Evolutionary conservation across 2,329 filamentous ascomycete genomes (phyloP).

Genomic region (Epichloe bromicola): DNA sequence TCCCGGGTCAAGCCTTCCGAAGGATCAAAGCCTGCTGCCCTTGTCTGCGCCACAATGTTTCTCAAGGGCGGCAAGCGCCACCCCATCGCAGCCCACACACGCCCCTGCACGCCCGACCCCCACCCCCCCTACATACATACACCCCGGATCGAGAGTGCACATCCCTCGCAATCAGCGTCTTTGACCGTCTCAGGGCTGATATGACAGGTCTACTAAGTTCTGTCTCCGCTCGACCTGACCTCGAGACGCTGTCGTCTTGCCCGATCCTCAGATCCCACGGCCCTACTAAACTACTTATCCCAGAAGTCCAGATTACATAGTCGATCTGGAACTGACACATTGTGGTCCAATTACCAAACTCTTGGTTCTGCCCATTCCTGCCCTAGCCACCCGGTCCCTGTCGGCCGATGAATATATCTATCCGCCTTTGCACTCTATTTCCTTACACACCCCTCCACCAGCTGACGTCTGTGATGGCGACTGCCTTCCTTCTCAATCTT

Average conservation of each 20-base stretch:
- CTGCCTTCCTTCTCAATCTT: not conserved
- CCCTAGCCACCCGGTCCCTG: constrained; percentile 5
- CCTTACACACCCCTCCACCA: constrained; percentile 2
- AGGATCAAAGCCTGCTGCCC: not conserved
- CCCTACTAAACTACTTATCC: not conserved
- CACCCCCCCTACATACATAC: no score
- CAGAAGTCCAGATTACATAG: constrained; percentile 7
- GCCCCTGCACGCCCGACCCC: not conserved
- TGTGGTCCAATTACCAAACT: constrained; percentile 8
- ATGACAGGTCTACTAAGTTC: constrained; percentile 22
- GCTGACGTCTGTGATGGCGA: not conserved
- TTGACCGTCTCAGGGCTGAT: constrained; percentile 18
- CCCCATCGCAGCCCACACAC: not conserved
- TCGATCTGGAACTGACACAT: constrained; percentile 6
- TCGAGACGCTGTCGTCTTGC: constrained; percentile 14
- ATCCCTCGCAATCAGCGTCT: constrained; percentile 10
- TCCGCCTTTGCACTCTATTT: not conserved
- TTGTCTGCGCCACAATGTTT: constrained; percentile 1
- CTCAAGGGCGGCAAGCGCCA: constrained; percentile 6
- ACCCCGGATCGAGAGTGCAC: not conserved
- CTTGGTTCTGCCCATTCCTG: constrained; percentile 11
- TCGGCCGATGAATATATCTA: constrained; percentile 2
- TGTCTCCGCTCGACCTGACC: constrained; percentile 8
- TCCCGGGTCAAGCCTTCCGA: constrained; percentile 1
- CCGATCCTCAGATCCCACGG: constrained; percentile 13